Percentiles rank a stretch among this genome's conserved stretches.
Conservation (phyloP, 306 rosid species). For the Gastrolobium bilobum region DNA sequence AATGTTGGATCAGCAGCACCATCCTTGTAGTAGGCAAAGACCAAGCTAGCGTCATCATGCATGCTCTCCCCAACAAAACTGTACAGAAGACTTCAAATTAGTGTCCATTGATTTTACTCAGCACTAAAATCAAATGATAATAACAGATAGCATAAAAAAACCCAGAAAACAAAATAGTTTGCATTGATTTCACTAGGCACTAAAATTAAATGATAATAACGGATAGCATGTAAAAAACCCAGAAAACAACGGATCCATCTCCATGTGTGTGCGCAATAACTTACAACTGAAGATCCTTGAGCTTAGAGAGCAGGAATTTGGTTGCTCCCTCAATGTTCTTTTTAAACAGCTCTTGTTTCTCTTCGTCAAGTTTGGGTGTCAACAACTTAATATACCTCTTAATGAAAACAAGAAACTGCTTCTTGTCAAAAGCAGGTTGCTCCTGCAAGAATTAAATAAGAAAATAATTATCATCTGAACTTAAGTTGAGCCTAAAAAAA, state of each 20-base stretch:
- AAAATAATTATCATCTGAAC: background rate
- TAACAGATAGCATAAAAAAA: background rate
- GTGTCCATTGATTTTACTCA: background rate
- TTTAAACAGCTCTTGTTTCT: constrained; percentile 66
- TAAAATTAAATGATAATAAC: background rate
- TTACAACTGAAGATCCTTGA: constrained; percentile 81
- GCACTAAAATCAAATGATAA: background rate
- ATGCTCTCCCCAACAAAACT: constrained; percentile 94
- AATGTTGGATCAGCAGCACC: constrained; percentile 88
- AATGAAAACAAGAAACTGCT: constrained; percentile 63
- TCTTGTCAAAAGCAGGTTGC: constrained; percentile 86
- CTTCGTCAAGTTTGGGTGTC: constrained; percentile 68
- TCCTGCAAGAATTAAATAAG: constrained; percentile 55
- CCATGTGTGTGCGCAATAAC: constrained; percentile 12
- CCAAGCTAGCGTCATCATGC: constrained; percentile 71
- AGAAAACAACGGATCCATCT: background rate
- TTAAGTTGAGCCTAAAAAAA: background rate
- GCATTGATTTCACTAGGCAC: background rate
- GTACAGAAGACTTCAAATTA: constrained; percentile 31
- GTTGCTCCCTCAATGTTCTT: constrained; percentile 79
- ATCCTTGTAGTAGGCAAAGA: constrained; percentile 85
- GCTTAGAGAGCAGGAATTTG: constrained; percentile 72
- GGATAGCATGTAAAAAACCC: background rate
- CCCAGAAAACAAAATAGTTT: background rate
- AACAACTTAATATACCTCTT: constrained; percentile 74